phyloP scores from a whole-genome alignment of 164 flowering plant species.

The Amborella trichopoda region DNA sequence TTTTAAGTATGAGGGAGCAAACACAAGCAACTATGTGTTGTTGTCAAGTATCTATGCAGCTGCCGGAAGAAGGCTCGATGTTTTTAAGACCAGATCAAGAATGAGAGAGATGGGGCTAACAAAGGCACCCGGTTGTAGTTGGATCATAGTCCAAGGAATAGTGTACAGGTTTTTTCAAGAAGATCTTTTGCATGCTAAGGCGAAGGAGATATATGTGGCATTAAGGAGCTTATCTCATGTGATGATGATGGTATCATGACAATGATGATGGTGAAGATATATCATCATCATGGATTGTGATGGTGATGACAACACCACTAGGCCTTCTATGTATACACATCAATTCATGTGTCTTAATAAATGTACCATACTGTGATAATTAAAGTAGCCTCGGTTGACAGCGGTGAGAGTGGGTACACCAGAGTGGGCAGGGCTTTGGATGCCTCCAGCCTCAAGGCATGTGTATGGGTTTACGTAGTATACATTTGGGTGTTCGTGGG shows the following conservation, averaged over 20 bases:
- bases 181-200: constrained; percentile 18
- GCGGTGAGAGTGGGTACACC: no score
- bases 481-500: no score
- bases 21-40: constrained; percentile 49
- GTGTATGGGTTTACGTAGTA: no score
- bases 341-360: no score
- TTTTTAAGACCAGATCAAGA: constrained; percentile 21
- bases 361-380: no score
- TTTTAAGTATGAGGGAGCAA: constrained; percentile 41
- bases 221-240: constrained; percentile 16
- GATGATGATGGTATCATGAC: constrained; percentile 4
- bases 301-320: no score
- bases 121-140: constrained; percentile 48
- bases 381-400: no score
- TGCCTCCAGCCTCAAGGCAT: no score
- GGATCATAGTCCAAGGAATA: constrained; percentile 25
- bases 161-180: constrained; percentile 33
- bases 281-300: background rate
- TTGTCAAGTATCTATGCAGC: constrained; percentile 41
- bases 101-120: constrained; percentile 38
- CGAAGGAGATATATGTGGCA: constrained; percentile 12
- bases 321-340: no score
- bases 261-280: constrained; percentile 2
- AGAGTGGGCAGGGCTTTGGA: no score
- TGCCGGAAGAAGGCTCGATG: constrained; percentile 22